phyloP scores from a whole-genome alignment of 2,329 filamentous ascomycete genomes.

The Cladosporium velox region DNA sequence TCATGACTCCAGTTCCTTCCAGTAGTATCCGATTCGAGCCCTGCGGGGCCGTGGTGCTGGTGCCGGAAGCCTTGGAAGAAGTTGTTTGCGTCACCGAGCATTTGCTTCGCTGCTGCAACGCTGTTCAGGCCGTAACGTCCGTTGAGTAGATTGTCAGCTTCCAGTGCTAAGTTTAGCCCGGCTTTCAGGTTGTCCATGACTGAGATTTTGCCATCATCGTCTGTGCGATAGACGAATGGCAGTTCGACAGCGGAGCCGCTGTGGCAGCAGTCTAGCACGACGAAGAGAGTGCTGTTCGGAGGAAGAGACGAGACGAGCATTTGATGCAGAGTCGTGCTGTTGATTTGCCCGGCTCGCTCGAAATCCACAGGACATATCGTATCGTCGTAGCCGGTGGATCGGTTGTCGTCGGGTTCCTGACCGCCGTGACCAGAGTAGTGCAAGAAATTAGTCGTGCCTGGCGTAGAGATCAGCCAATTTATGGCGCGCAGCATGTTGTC shows the following conservation, averaged over 20 bases:
- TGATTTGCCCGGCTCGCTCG: slow-evolving; percentile 55
- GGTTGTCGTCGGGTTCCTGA: slow-evolving; percentile 51
- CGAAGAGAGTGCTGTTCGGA: slow-evolving; percentile 54
- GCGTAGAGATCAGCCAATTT: slow-evolving; percentile 58
- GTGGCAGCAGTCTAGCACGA: slow-evolving; percentile 64
- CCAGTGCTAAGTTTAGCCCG: slow-evolving; percentile 53
- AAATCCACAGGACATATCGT: slow-evolving; percentile 39
- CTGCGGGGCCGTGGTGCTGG: slow-evolving; percentile 34
- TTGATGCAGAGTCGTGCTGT: slow-evolving; percentile 54
- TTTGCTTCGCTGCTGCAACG: slow-evolving; percentile 53
- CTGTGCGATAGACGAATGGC: slow-evolving; percentile 59
- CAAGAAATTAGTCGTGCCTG: slow-evolving; percentile 56
- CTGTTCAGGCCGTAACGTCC: slow-evolving; percentile 52
- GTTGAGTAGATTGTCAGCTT: slow-evolving; percentile 53
- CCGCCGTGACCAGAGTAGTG: slow-evolving; percentile 63
- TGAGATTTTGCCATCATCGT: slow-evolving; percentile 58
- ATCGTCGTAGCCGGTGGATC: slow-evolving; percentile 35
- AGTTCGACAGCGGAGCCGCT: slow-evolving; percentile 61
- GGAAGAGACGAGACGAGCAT: slow-evolving; percentile 55
- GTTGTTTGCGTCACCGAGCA: slow-evolving; percentile 55
- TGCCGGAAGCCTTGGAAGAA: slow-evolving; percentile 58
- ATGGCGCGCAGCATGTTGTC: slow-evolving; percentile 52
- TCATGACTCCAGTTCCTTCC: slow-evolving; percentile 44
- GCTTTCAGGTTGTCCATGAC: slow-evolving; percentile 58
- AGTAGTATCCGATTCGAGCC: slow-evolving; percentile 48